Evolutionary conservation across 345 rosid genomes (phyloP), one percentile per base, ranked within the genome.

Genomic region (Acer campestre): DNA sequence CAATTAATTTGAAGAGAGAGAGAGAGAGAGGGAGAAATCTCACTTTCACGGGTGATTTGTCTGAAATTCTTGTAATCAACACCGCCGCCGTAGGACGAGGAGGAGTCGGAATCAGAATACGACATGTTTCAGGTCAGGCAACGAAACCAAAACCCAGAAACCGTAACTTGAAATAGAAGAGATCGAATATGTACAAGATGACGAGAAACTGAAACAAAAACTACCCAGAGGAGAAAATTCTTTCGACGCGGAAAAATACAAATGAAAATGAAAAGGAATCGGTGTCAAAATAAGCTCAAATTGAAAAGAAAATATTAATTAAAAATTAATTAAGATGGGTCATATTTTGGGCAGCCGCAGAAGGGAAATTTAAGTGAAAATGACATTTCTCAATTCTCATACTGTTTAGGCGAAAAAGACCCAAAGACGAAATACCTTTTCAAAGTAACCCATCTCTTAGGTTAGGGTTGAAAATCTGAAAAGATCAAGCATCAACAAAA

Each of bases 21-120:
- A 58, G 49, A 68, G 71, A 56, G 7, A 35, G 13, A 58, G 49
- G 66, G 71, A 56, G 82, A 38, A 72, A 59, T 80, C 91, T 90
- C 76, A 96, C 99, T 89, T 81, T 94, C 99, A 61, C 98, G 99
- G 78, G 88, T 94, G 81, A 88, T 87, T 85, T 96, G 99, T 55
- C 85, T 82, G 82, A 96, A 88, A 81, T 82, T 89, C 88, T 86
- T 92, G 90, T 90, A 89, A 44, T 94, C 98, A 62, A 82, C 89
- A 48, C 78, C 90, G 64, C 80, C 89, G 62, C 81, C 80, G 73
- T 0, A 11, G n/a, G 97, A 92, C 20, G 98, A 92, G 38, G 38
- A 35, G 44, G 97, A 89, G 84, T 96, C 98, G 58, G 98, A 96
- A 77, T 96, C 99, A 46, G 97, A 96, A 88, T 82, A 88, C 76